Base-by-base conservation (phyloP, 495 filamentous ascomycete genomes). In the Astrothelium subdiscretum region DNA sequence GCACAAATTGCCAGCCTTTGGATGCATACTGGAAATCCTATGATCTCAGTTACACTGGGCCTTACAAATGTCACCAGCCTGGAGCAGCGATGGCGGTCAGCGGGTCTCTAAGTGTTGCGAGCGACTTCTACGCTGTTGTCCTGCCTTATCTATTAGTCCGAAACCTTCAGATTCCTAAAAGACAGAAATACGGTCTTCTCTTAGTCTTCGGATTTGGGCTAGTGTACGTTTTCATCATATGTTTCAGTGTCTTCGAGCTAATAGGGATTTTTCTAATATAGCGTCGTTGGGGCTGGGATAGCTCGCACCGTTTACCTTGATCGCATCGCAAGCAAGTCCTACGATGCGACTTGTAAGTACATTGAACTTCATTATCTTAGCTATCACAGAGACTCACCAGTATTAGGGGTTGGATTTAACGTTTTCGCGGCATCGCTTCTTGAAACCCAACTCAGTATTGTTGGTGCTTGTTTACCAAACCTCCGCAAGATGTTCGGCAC, bases 1-100 rank as follows among this genome's bases (percentile, higher is more conserved):
- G 67, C 40, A 57, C 71, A 54, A 63, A 67, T 11, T 73, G 71
- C 60, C 63, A 40, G 27, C 69, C 69, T 1, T 61, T 62, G 10
- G 26, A 64, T 13, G 65, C 63, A 1, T 73, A 71, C 58, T 73
- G 71, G 71, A 67, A 48, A 40, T 63, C 70, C 35, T 67, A 63
- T 32, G 35, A 69, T 44, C 58, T 42, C 10, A 51, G 10, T 5
- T 63, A 61, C 22, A 24, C 18, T 6, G 42, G 44, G 6, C 42
- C 40, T 24, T 66, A 64, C 31, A 59, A 58, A 3, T 73, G 71
- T 61, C 62, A 60, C 31, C 63, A 65, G 44, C 67, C 69, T 12
- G 63, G 62, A 22, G 58, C 66, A 12, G 48, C 60, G 60, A 68
- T 70, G 51, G 65, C 66, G 18, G 24, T 70, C 1, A 61, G 66